Conservation (phyloP, 2,329 filamentous ascomycete species). For the Colletotrichum orchidophilum region DNA sequence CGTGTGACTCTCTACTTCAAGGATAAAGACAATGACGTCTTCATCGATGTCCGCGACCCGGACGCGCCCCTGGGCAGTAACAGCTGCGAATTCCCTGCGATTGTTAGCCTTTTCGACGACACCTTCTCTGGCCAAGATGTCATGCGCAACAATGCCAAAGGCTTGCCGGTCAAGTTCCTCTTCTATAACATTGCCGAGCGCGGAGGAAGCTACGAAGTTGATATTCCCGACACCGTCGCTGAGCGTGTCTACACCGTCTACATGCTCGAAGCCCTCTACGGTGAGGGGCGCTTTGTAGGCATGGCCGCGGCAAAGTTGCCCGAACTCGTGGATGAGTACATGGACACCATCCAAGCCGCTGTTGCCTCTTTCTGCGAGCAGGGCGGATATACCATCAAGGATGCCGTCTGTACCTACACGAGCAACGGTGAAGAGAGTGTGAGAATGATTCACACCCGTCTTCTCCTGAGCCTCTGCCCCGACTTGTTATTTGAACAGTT, state of each 20-base stretch:
- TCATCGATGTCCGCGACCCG: background rate
- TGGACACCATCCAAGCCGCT: background rate
- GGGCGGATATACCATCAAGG: background rate
- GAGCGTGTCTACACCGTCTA: background rate
- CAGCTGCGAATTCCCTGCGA: background rate
- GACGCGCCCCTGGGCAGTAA: background rate
- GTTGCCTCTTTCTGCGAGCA: background rate
- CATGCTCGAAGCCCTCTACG: too few relatives aligned
- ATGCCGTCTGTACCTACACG: background rate
- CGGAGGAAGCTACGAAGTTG: too few relatives aligned
- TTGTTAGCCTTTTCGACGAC: background rate
- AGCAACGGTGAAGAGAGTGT: background rate
- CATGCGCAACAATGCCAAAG: background rate
- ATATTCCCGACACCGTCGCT: background rate
- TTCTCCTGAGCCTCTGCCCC: background rate
- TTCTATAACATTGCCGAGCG: background rate
- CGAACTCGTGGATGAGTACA: background rate
- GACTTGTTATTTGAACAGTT: too few relatives aligned
- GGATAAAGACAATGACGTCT: background rate
- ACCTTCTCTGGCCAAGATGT: background rate
- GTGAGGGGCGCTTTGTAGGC: too few relatives aligned
- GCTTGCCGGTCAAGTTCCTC: background rate
- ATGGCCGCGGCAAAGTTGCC: too few relatives aligned
- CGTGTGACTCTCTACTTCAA: background rate
- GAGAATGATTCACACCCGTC: background rate